phyloP scores from a whole-genome alignment of 2,329 filamentous ascomycete genomes.

The Verticillium longisporum region DNA sequence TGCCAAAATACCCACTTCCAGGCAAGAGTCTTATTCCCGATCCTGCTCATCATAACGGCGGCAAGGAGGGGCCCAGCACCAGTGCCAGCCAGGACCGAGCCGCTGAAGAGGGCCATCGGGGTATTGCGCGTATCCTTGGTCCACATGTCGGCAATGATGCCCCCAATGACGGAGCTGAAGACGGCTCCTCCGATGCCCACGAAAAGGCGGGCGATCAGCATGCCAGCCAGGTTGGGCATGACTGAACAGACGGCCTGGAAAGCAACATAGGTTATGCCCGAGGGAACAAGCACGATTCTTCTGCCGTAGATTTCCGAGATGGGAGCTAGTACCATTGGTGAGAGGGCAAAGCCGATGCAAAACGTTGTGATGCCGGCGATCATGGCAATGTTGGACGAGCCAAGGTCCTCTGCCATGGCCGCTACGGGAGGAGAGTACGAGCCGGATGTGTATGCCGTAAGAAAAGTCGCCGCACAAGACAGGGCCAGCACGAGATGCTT shows the following conservation, averaged over 20 bases:
- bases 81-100: conserved; percentile 69
- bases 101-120: conserved; percentile 86
- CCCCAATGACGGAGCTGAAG: conserved; percentile 88
- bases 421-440: conserved; percentile 65
- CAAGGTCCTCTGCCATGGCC: conserved; percentile 60
- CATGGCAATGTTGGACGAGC: conserved; percentile 58
- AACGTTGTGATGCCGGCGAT: conserved; percentile 74
- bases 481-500: conserved; percentile 68
- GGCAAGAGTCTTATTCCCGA: conserved; percentile 30
- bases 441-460: conserved; percentile 77
- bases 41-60: conserved; percentile 60
- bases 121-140: conserved; percentile 72
- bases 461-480: conserved; percentile 66
- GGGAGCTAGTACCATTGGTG: conserved; percentile 83
- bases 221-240: conserved; percentile 61
- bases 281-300: conserved; percentile 70
- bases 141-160: conserved; percentile 83
- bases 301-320: conserved; percentile 86
- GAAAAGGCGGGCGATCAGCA: conserved; percentile 70
- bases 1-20: conserved; percentile 92
- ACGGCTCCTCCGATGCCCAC: conserved; percentile 69
- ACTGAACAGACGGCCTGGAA: conserved; percentile 70
- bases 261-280: conserved; percentile 65
- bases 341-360: conserved; percentile 71
- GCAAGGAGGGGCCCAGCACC: conserved; percentile 69